Evolutionary conservation across 2,329 filamentous ascomycete species (phyloP), one percentile per base, ranked within the genome.

Genomic region (Fusarium nygamai): DNA sequence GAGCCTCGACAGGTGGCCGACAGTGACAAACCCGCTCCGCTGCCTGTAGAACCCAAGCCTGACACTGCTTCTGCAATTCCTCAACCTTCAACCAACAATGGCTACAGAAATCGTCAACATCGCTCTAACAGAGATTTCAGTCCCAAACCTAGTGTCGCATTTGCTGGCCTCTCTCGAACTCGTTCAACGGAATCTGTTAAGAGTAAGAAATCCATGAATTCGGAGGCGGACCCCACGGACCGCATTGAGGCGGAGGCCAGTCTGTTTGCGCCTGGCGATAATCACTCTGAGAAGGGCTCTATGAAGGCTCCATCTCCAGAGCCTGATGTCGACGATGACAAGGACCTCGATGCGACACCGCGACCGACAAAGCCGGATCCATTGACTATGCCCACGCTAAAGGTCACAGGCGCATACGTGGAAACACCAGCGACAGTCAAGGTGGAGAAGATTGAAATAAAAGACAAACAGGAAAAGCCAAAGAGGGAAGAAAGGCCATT

Each of bases 171-270:
- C 44, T 81, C 79, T 46, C 83, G 85, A 60, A 81, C 79, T 60
- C 76, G 80, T 19, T 89, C 87, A 6, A 80, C 79, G 33, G 87
- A 88, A 54, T 88, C 87, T 47, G 75, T 81, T 57, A 84, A 83
- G 72, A 85, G 85, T 73, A 89, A 88, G 79, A 82, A 83, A 63
- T 84, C 83, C 41, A 80, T 84, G 76, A 82, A 84, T 66, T 89
- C 88, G 1, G 88, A 90, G 63, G 77, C 81, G 20, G 89, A 90
- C 69, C 88, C 89, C 9, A 87, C 85, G 3, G 88, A 88, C 73
- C 87, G 88, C 50, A 89, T 90, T 58, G 85, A 88, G 74, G 86
- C 84, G 16, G 89, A 91, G 79, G 85, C 86, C 81, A 86, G 85
- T 56, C 83, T 91, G 14, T 91, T 91, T 78, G 89, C 87, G 20